Percentiles rank a stretch among this genome's conserved stretches.
phyloP scores from a whole-genome alignment of 176 grass and related monocot genomes.

The bread wheat (Triticum aestivum) region IWGSC_CS_RefSeq_v2.1 NC_057812.1:43861938-43862437 shows the following conservation, averaged over 20 bases:
- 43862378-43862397: not conserved
- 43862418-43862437: not conserved
- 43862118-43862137: conserved; percentile 63
- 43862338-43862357: not conserved
- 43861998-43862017: conserved; percentile 6
- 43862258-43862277: not conserved
- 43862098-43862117: conserved; percentile 75
- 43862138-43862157: conserved; percentile 90
- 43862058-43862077: conserved; percentile 88
- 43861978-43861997: not conserved
- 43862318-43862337: not conserved
- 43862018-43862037: conserved; percentile 91
- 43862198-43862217: conserved; percentile 69
- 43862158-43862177: conserved; percentile 78
- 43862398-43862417: not conserved
- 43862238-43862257: not conserved
- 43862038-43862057: conserved; percentile 97
- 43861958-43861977: not conserved
- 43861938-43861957: not conserved
- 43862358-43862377: not conserved
- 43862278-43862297: not conserved
- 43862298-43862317: not conserved
- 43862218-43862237: not conserved
- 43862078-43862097: conserved; percentile 90
- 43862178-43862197: conserved; percentile 82